Percentiles rank a stretch among this genome's conserved stretches.
phyloP scores from a whole-genome alignment of 768 basidiomycete species.

The Calocera viscosa region DNA sequence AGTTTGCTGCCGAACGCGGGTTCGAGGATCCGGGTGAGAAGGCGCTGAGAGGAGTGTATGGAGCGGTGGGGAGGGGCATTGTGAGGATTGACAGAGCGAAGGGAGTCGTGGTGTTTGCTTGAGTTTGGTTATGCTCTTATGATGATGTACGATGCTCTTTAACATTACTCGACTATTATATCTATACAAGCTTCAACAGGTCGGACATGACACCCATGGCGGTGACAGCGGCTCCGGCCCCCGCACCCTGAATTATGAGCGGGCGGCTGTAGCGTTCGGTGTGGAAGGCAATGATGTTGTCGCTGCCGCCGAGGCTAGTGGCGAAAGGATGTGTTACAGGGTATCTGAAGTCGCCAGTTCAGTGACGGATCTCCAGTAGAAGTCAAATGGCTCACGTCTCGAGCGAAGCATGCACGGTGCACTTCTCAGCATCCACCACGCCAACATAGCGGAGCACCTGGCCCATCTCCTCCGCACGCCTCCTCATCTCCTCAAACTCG shows the following conservation, averaged over 20 bases:
- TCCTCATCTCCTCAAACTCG: conserved; percentile 62
- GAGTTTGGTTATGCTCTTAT: not conserved
- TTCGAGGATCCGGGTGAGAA: not conserved
- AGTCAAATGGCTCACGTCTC: conserved; percentile 50
- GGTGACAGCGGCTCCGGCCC: conserved; percentile 95
- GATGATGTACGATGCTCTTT: not conserved
- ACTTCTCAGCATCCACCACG: conserved; percentile 67
- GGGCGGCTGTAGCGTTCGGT: conserved; percentile 86
- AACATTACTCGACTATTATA: not conserved
- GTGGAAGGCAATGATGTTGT: conserved; percentile 97
- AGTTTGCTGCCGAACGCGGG: not conserved
- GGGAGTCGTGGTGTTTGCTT: not conserved
- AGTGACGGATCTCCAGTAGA: not conserved
- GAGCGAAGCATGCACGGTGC: conserved; percentile 71
- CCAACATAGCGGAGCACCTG: conserved; percentile 89
- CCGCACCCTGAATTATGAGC: conserved; percentile 87
- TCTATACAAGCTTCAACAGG: conserved; percentile 37
- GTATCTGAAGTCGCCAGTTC: conserved; percentile 44
- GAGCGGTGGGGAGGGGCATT: not conserved
- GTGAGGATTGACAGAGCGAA: not conserved
- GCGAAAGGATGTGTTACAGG: conserved; percentile 84
- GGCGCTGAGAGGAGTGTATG: conserved; percentile 4
- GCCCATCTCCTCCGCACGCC: conserved; percentile 63
- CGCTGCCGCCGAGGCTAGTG: conserved; percentile 87
- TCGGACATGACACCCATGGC: conserved; percentile 96